Evolutionary conservation across 352 stramenopile genomes (phyloP), one percentile per base, ranked within the genome.

Genomic region (Globisporangium splendens): DNA sequence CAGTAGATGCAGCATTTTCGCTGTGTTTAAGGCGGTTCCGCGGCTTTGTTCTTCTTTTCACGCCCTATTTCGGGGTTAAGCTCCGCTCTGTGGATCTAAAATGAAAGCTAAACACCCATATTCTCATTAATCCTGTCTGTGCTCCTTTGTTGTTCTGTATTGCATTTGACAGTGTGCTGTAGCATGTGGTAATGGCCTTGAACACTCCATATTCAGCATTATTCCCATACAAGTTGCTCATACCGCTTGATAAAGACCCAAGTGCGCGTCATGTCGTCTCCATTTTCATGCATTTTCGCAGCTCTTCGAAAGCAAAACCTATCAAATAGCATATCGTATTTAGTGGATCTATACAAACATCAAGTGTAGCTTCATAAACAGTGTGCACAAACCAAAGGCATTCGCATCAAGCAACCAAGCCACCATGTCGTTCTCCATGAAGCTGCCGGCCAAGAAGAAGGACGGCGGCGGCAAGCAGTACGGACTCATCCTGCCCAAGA

Each of bases 341-440:
- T 57, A 42, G 39, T 21, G 8, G 17, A 0, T 10, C 7, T 2
- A 49, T 57, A 50, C 51, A 38, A 22, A 38, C 11, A 28, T 15
- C 39, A 49, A 57, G 51, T 28, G 5, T 10, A 24, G 8, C 0
- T 18, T 54, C n/a, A 17, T 31, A 46, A 55, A 15, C 28, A 46
- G n/a, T 18, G 24, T 46, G 11, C 33, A 15, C 11, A 35, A 28
- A 17, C 50, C 46, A 54, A 2, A 4, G 0, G n/a, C n/a, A n/a
- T n/a, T n/a, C n/a, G n/a, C n/a, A n/a, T n/a, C n/a, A n/a, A n/a
- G n/a, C n/a, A n/a, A n/a, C 21, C 14, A 47, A 3, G 54, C 15
- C 41, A 15, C 31, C 24, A 73, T 73, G 66, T 59, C 63, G 58
- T 74, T 74, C 66, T 72, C 66, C 3, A 72, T 74, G 66, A 69